Evolutionary conservation across 495 filamentous ascomycete genomes (phyloP).

Genomic region (Aspergillus egyptiacus): DNA sequence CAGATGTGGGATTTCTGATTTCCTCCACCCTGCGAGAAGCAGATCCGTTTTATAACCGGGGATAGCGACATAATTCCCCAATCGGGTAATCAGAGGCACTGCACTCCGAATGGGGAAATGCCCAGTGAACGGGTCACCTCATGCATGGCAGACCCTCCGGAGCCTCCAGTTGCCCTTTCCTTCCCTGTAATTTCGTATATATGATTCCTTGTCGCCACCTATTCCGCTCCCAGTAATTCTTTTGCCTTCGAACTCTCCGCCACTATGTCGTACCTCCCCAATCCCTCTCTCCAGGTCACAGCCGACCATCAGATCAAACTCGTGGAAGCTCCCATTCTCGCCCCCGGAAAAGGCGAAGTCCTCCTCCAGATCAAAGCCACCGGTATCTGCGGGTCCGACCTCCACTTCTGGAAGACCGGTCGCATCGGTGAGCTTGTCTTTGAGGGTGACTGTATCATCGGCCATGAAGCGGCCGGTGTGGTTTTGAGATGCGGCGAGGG

Average conservation of each 20-base stretch:
- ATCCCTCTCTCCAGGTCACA: constrained; percentile 52
- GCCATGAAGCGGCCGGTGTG: constrained; percentile 70
- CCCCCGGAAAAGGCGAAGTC: constrained; percentile 42
- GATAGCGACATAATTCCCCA: constrained; percentile 6
- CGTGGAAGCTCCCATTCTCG: constrained; percentile 46
- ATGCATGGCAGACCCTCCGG: not conserved
- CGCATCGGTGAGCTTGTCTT: constrained; percentile 68
- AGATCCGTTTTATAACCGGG: constrained; percentile 3
- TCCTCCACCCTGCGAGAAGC: not conserved
- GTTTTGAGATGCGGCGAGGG: constrained; percentile 57
- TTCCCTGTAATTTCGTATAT: not conserved
- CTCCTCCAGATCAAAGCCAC: constrained; percentile 47
- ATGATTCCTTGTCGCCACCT: not conserved
- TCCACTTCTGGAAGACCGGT: constrained; percentile 74
- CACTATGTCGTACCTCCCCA: constrained; percentile 26
- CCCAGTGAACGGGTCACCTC: not conserved
- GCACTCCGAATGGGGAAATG: constrained; percentile 7
- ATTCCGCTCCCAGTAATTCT: constrained; percentile 5
- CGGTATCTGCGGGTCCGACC: constrained; percentile 56
- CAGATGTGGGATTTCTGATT: not conserved
- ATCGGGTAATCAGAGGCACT: constrained; percentile 18
- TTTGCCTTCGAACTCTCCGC: not conserved
- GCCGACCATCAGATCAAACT: constrained; percentile 48
- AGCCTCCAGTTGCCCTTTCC: constrained; percentile 7
- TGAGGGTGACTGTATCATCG: constrained; percentile 62